Conservation (phyloP, 768 basidiomycete species). For the Auriculariales sp. region DNA sequence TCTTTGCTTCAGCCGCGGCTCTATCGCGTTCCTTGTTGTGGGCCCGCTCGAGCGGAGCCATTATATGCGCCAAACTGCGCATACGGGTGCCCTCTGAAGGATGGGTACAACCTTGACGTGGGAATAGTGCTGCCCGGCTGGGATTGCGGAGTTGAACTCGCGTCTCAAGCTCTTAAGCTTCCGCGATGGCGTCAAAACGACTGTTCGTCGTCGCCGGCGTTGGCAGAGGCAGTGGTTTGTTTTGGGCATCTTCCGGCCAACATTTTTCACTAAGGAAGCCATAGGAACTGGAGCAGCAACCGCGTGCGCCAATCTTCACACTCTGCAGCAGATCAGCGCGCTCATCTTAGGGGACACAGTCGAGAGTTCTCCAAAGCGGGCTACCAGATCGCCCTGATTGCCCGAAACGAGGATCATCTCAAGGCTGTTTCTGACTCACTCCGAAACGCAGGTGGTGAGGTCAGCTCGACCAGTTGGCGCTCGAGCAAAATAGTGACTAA, state of each 20-base stretch:
- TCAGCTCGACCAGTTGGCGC: too few relatives aligned
- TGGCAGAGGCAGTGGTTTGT: constrained; percentile 21
- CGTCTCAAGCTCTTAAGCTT: too few relatives aligned
- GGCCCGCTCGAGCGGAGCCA: too few relatives aligned
- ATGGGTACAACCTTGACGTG: too few relatives aligned
- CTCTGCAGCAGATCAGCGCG: background rate
- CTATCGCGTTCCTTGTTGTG: too few relatives aligned
- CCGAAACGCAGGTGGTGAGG: constrained; percentile 43
- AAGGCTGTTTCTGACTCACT: constrained; percentile 39
- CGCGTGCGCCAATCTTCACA: constrained; percentile 18
- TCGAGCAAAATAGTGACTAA: too few relatives aligned
- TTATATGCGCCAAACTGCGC: too few relatives aligned
- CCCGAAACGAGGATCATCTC: constrained; percentile 39
- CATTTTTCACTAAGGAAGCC: too few relatives aligned
- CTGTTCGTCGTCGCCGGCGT: constrained; percentile 45
- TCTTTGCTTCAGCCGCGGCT: too few relatives aligned
- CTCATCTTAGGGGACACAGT: constrained; percentile 27
- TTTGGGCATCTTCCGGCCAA: background rate
- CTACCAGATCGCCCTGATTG: constrained; percentile 52
- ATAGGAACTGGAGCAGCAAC: constrained; percentile 25
- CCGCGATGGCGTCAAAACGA: background rate
- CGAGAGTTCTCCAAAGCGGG: constrained; percentile 27
- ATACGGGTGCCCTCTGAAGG: too few relatives aligned
- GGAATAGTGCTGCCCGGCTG: too few relatives aligned
- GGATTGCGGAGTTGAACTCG: too few relatives aligned